Conservation (phyloP, 805 yeast species). For the Metschnikowia noctiluminum region DNA sequence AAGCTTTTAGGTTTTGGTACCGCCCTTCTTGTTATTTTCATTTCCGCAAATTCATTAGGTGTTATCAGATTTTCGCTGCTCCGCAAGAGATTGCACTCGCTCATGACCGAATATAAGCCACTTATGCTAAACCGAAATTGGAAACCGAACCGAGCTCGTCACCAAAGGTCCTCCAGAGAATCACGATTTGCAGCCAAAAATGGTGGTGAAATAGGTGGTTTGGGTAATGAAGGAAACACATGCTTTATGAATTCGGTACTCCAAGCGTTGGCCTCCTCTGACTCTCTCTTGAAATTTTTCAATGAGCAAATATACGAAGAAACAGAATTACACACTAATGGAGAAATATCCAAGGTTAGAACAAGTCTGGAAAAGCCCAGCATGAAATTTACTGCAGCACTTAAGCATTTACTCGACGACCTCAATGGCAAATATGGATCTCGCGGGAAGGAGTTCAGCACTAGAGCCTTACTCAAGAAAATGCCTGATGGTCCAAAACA, state of each 20-base stretch:
- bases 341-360: conserved; percentile 13
- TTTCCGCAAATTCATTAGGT: conserved; percentile 4
- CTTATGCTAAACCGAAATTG: conserved; percentile 3
- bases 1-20: conserved; percentile 10
- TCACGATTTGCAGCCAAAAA: conserved; percentile 44
- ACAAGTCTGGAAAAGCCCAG: conserved; percentile 22
- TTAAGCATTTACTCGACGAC: conserved; percentile 49
- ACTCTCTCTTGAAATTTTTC: conserved; percentile 54
- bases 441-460: conserved; percentile 57
- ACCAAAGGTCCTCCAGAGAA: conserved; percentile 20
- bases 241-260: conserved; percentile 92
- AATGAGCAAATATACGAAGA: conserved; percentile 35
- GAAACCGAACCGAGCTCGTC: conserved; percentile 2
- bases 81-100: conserved; percentile 2
- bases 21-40: conserved; percentile 9
- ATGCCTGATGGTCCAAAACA: conserved; percentile 79
- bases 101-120: conserved; percentile 6
- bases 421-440: conserved; percentile 55
- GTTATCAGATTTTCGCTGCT: conserved; percentile 4
- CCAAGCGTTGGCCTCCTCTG: conserved; percentile 77
- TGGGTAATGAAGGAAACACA: conserved; percentile 87
- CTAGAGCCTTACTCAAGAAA: conserved; percentile 55
- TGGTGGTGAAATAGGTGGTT: conserved; percentile 82
- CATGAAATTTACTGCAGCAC: conserved; percentile 50
- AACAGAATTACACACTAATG: conserved; percentile 25